phyloP scores from a whole-genome alignment of 2,329 filamentous ascomycete genomes.

The Fonsecaea nubica region DNA sequence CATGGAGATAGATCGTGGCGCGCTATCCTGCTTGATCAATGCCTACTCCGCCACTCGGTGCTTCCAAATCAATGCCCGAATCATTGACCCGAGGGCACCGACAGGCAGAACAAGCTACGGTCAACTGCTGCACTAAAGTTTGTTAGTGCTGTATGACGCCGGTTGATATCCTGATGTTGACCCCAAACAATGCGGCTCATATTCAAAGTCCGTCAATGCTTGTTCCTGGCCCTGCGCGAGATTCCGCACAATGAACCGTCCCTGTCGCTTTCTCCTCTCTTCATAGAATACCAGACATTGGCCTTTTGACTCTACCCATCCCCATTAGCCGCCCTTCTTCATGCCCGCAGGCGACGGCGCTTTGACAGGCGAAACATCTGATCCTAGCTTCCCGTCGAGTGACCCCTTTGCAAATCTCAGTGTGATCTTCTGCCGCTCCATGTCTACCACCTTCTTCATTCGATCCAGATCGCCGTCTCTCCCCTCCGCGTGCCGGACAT shows the following conservation, averaged over 20 bases:
- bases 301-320: not conserved
- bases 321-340: slow-evolving; percentile 35
- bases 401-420: slow-evolving; percentile 33
- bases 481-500: slow-evolving; percentile 55
- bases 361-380: slow-evolving; percentile 23
- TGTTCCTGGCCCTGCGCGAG: not conserved
- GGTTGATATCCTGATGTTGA: slow-evolving; percentile 9
- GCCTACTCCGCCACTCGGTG: not conserved
- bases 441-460: slow-evolving; percentile 58
- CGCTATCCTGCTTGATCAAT: not conserved
- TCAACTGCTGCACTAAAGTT: not conserved
- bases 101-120: not conserved
- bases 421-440: slow-evolving; percentile 56
- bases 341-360: slow-evolving; percentile 20
- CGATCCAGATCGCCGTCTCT: slow-evolving; percentile 51
- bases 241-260: not conserved
- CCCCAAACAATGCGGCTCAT: slow-evolving; percentile 5
- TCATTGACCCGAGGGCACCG: not conserved
- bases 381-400: slow-evolving; percentile 33
- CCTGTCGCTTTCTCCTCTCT: not conserved
- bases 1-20: not conserved
- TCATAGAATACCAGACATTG: slow-evolving; percentile 1
- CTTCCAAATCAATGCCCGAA: not conserved
- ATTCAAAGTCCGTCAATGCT: not conserved
- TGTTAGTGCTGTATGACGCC: not conserved